Evolutionary conservation across 2,329 filamentous ascomycete species (phyloP).

Genomic region (Cordyceps tenuipes): DNA sequence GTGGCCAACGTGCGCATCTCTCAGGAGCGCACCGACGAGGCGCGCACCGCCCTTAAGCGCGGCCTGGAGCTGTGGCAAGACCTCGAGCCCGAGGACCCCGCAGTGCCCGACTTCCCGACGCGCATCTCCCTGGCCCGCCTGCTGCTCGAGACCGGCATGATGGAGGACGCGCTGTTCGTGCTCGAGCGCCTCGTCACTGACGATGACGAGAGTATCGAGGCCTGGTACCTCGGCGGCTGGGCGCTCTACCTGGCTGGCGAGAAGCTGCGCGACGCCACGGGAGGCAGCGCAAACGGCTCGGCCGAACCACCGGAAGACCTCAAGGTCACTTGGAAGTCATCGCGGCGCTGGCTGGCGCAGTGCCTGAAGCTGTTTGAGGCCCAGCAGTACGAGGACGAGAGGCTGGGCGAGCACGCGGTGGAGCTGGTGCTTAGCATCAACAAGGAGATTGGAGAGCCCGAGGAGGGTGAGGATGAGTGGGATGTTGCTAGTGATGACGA

Average conservation of each 20-base stretch:
- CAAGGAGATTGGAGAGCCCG: slow-evolving; percentile 53
- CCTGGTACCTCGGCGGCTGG: slow-evolving; percentile 96
- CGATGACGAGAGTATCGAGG: slow-evolving; percentile 90
- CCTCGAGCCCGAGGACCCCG: slow-evolving; percentile 60
- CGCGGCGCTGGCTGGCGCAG: slow-evolving; percentile 74
- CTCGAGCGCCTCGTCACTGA: slow-evolving; percentile 76
- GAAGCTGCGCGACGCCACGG: slow-evolving; percentile 42
- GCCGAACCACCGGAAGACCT: slow-evolving; percentile 38
- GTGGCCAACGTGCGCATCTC: slow-evolving; percentile 90
- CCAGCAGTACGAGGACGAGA: slow-evolving; percentile 79
- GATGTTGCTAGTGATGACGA: slow-evolving; percentile 42
- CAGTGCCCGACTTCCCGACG: slow-evolving; percentile 77
- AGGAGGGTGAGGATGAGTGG: slow-evolving; percentile 46
- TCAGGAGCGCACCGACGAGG: slow-evolving; percentile 71
- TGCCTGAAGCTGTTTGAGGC: slow-evolving; percentile 70
- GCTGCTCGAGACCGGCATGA: slow-evolving; percentile 83
- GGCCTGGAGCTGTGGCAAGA: slow-evolving; percentile 81
- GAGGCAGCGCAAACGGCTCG: slow-evolving; percentile 20
- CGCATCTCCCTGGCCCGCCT: slow-evolving; percentile 76
- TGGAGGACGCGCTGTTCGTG: slow-evolving; percentile 76
- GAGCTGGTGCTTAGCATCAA: slow-evolving; percentile 61
- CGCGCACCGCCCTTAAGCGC: slow-evolving; percentile 64
- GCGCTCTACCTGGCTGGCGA: slow-evolving; percentile 73
- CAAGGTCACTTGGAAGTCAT: slow-evolving; percentile 59
- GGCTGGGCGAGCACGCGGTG: slow-evolving; percentile 63